Conservation (phyloP, 1,284 basidiomycete species). For the Earliella scabrosa region DNA sequence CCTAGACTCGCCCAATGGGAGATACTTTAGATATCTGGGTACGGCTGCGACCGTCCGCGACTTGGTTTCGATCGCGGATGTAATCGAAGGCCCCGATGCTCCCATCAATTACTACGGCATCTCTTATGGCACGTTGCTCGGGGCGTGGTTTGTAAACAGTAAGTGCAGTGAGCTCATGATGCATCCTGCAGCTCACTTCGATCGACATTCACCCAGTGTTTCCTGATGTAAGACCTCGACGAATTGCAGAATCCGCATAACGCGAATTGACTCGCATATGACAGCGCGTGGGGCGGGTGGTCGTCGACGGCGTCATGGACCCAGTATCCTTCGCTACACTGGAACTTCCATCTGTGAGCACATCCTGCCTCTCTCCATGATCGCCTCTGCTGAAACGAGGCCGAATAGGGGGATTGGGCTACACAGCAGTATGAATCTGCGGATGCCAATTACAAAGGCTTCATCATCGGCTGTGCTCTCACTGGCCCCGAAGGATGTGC, state of each 20-base stretch:
- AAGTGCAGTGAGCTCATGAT: not conserved
- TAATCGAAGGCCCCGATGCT: slow-evolving; percentile 13
- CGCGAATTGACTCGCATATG: not conserved
- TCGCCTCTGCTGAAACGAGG: not conserved
- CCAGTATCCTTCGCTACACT: not conserved
- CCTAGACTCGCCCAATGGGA: not conserved
- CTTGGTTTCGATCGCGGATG: slow-evolving; percentile 18
- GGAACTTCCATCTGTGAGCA: not conserved
- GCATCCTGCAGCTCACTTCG: too few species aligned
- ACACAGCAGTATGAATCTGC: not conserved
- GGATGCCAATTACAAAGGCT: slow-evolving; percentile 15
- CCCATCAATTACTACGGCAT: slow-evolving; percentile 16
- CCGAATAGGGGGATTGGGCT: not conserved
- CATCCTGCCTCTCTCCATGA: not conserved
- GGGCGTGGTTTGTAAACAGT: slow-evolving; percentile 20
- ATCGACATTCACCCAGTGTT: slow-evolving; percentile 5
- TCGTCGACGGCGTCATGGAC: slow-evolving; percentile 13
- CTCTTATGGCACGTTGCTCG: slow-evolving; percentile 16
- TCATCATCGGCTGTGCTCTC: slow-evolving; percentile 22
- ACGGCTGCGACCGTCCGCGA: slow-evolving; percentile 18
- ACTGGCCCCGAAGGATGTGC: slow-evolving; percentile 14
- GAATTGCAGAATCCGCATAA: not conserved
- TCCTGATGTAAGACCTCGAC: slow-evolving; percentile 9
- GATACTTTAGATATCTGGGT: slow-evolving; percentile 13
- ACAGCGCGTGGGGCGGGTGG: slow-evolving; percentile 16